Conservation (phyloP, 257 asterid genomes). For the Solanum chaucha region DNA sequence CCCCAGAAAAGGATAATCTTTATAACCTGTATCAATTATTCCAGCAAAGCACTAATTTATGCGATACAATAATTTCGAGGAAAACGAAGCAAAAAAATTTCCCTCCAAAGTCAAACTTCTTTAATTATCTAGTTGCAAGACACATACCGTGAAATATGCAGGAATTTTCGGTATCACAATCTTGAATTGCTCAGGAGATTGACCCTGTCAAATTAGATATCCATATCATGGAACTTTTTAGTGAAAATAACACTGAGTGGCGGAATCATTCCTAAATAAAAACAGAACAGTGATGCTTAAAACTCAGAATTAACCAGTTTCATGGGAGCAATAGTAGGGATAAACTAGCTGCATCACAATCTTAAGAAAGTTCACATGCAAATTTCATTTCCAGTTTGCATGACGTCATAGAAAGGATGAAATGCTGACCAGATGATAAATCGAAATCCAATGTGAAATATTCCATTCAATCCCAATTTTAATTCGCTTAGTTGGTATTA, state of each 20-base stretch:
- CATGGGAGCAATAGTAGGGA: not conserved
- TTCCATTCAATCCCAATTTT: not conserved
- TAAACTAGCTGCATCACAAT: not conserved
- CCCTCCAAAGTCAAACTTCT: not conserved
- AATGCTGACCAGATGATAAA: not conserved
- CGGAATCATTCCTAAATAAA: not conserved
- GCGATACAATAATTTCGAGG: not conserved
- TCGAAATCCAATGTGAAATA: not conserved
- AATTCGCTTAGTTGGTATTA: not conserved
- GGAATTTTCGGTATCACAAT: slow-evolving; percentile 87
- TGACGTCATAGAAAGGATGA: not conserved
- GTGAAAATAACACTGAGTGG: not conserved
- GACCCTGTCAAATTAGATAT: slow-evolving; percentile 45
- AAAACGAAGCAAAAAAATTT: not conserved
- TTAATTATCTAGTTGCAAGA: not conserved
- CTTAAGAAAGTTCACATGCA: not conserved
- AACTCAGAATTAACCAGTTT: not conserved
- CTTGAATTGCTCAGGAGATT: slow-evolving; percentile 76
- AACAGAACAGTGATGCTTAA: not conserved
- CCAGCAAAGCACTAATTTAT: not conserved
- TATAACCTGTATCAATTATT: not conserved
- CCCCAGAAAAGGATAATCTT: not conserved
- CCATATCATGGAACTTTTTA: not conserved
- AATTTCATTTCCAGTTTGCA: not conserved
- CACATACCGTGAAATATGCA: slow-evolving; percentile 89